Conservation (phyloP, 2,329 filamentous ascomycete species). For the Sporothrix humicola region DNA sequence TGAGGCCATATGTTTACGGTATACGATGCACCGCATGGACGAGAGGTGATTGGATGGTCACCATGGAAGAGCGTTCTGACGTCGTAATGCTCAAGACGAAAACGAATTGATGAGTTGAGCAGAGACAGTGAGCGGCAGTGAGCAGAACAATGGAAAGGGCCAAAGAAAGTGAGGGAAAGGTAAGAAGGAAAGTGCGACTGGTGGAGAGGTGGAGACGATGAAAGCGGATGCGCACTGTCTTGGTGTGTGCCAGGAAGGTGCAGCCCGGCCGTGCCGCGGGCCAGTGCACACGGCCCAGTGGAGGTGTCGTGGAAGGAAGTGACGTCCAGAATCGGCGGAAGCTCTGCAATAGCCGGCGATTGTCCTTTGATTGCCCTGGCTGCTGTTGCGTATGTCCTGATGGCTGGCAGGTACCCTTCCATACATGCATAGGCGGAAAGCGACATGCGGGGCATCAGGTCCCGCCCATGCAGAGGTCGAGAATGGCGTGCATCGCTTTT, state of each 20-base stretch:
- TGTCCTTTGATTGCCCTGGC: neutral
- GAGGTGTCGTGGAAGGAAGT: constrained; percentile 3
- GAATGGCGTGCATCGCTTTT: constrained; percentile 24
- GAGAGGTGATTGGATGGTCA: constrained; percentile 7
- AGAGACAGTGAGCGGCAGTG: neutral
- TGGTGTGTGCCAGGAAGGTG: neutral
- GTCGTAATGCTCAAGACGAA: neutral
- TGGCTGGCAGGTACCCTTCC: constrained; percentile 29
- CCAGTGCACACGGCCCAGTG: constrained; percentile 26
- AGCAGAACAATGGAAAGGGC: neutral
- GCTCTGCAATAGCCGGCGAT: neutral
- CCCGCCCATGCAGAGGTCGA: neutral
- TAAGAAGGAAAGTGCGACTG: neutral
- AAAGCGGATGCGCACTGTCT: constrained; percentile 24
- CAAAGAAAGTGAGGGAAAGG: constrained; percentile 3
- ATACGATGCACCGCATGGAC: neutral
- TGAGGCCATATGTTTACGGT: neutral
- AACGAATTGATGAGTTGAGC: neutral
- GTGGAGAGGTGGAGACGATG: neutral
- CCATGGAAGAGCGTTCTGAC: constrained; percentile 4
- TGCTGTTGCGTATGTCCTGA: neutral
- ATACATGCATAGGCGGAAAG: constrained; percentile 20
- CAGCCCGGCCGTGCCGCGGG: constrained; percentile 18
- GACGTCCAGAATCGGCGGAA: constrained; percentile 8
- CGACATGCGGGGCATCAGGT: constrained; percentile 35